phyloP scores from a whole-genome alignment of 2,329 filamentous ascomycete genomes.

The Cytospora schulzeri region DNA sequence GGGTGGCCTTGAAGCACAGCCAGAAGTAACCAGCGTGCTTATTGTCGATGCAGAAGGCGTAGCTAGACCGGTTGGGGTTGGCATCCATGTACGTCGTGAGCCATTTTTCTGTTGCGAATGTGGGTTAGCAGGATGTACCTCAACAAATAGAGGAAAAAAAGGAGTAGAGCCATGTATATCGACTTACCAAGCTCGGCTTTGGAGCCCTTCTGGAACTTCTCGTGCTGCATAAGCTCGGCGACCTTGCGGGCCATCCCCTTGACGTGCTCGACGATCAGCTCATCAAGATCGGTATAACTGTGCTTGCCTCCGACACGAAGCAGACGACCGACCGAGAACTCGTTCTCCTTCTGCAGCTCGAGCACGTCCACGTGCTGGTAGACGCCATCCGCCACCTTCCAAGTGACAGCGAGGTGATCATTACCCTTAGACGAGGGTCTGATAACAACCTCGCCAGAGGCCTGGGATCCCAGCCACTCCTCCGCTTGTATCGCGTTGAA shows the following conservation, averaged over 20 bases:
- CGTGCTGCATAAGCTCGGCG: constrained; percentile 90
- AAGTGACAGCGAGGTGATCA: constrained; percentile 93
- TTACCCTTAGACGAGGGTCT: constrained; percentile 92
- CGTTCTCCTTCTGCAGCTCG: constrained; percentile 94
- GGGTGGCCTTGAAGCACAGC: constrained; percentile 93
- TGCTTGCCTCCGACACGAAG: constrained; percentile 86
- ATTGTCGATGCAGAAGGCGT: constrained; percentile 92
- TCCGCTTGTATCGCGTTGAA: constrained; percentile 93
- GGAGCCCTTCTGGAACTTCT: constrained; percentile 86
- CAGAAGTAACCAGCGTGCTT: constrained; percentile 94
- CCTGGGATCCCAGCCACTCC: constrained; percentile 85
- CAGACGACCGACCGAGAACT: constrained; percentile 87
- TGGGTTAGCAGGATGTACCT: constrained; percentile 30
- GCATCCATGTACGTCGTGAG: constrained; percentile 93
- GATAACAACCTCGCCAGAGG: constrained; percentile 88
- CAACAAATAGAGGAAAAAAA: background rate
- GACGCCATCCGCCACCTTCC: constrained; percentile 96
- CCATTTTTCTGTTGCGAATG: constrained; percentile 74
- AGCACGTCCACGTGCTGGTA: constrained; percentile 98
- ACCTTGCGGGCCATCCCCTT: constrained; percentile 98
- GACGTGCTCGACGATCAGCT: constrained; percentile 94
- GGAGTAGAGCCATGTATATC: constrained; percentile 5
- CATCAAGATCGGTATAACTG: constrained; percentile 93
- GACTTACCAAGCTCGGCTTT: constrained; percentile 81
- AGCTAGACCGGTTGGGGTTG: constrained; percentile 90